Percentiles rank a stretch among this genome's conserved stretches.
phyloP scores from a whole-genome alignment of 352 stramenopile species.

The Globisporangium alternatum region DNA sequence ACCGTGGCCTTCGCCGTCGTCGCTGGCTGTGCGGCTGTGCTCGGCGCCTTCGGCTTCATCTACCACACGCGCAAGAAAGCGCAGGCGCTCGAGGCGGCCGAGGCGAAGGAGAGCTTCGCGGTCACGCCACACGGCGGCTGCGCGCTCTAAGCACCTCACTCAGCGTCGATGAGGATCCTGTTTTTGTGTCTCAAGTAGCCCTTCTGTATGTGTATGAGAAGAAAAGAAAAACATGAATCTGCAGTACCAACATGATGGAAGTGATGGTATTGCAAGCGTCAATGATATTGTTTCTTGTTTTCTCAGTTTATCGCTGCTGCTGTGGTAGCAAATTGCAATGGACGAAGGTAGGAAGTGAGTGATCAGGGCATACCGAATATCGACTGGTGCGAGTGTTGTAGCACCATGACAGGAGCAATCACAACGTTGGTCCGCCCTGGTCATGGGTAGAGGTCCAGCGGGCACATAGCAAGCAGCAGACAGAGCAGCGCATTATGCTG shows the following conservation, averaged over 20 bases:
- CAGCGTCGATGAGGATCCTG: neutral
- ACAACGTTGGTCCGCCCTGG: neutral
- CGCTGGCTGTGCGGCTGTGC: constrained; percentile 30
- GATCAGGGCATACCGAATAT: too few species aligned
- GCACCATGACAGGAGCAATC: too few species aligned
- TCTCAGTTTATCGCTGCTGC: neutral
- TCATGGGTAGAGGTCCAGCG: too few species aligned
- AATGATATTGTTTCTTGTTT: neutral
- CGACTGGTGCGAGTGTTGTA: too few species aligned
- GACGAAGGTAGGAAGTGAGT: too few species aligned
- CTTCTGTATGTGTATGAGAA: neutral
- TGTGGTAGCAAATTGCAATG: too few species aligned
- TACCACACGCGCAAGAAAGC: constrained; percentile 73
- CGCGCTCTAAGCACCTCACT: constrained; percentile 31
- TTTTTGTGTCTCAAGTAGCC: neutral
- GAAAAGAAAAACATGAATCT: neutral
- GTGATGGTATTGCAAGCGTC: neutral
- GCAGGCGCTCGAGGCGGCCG: constrained; percentile 44
- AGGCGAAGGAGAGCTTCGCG: constrained; percentile 43
- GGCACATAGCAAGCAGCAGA: neutral
- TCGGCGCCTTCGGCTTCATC: constrained; percentile 73
- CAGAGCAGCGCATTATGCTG: neutral
- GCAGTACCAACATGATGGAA: constrained; percentile 4
- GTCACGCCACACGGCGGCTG: constrained; percentile 55
- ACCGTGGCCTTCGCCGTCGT: constrained; percentile 11